Evolutionary conservation across 345 rosid genomes (phyloP).

Genomic region (Brassica incana): DNA sequence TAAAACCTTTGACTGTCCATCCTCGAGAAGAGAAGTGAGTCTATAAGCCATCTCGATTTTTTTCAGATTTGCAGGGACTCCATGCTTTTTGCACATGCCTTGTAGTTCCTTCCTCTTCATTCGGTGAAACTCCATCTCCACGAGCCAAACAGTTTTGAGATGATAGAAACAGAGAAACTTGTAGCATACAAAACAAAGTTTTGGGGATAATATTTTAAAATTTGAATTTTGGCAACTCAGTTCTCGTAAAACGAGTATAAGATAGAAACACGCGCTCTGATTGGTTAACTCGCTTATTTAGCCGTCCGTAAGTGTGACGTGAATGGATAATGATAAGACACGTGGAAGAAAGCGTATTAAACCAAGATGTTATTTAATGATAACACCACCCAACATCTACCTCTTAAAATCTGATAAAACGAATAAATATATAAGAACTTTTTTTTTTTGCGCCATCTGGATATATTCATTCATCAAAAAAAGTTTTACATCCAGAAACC

Average conservation of each 20-base stretch:
- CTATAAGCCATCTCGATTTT: not conserved
- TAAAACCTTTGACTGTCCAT: conserved; percentile 69
- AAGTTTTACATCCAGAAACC: too few species aligned
- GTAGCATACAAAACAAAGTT: not conserved
- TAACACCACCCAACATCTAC: not conserved
- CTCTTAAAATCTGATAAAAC: not conserved
- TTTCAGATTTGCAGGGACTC: not conserved
- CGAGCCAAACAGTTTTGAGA: not conserved
- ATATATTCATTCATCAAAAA: too few species aligned
- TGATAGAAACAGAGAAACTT: not conserved
- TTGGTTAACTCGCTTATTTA: not conserved
- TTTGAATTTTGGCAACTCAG: not conserved
- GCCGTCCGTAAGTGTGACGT: not conserved
- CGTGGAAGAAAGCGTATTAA: not conserved
- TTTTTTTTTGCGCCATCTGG: too few species aligned
- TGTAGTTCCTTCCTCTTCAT: not conserved
- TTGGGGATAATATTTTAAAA: not conserved
- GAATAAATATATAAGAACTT: too few species aligned
- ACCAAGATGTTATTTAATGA: not conserved
- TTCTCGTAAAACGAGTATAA: not conserved
- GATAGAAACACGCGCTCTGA: not conserved
- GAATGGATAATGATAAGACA: not conserved
- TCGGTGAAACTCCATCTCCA: not conserved
- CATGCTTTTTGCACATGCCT: not conserved
- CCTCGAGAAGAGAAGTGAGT: conserved; percentile 41